Evolutionary conservation across 2,329 filamentous ascomycete genomes (phyloP), one percentile per base, ranked within the genome.

Genomic region (Penicillium sp.): DNA sequence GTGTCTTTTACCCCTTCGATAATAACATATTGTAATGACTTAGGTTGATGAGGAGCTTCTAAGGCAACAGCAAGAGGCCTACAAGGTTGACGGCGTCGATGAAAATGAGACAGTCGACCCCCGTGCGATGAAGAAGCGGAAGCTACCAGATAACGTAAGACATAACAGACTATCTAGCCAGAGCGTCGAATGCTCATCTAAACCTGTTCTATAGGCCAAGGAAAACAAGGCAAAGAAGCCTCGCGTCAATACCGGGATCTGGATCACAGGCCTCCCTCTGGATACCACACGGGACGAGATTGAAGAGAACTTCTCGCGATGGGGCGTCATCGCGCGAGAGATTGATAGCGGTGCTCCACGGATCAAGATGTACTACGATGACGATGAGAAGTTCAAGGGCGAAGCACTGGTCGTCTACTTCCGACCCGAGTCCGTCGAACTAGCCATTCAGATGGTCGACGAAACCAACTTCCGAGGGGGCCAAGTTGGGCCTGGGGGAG

Each of bases 321-420:
- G 86, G 71, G 93, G 93, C 61, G 90, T 98, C 66, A 93, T 99
- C 65, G 92, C 94, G 51, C 93, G 98, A 76, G 91, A 96, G 76
- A 93, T 96, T 65, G 93, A 97, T 71, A 92, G 88, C 69, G 90
- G 91, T 58, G 86, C 88, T 48, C 91, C 92, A 47, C 89, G 95
- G 39, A 94, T 99, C 78, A 98, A 96, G 79, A 86, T 99, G 76
- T 99, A 99, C 78, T 86, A 83, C 20, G 88, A 97, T 73, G 86
- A 90, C 1, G 78, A 88, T 1, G 95, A 92, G 20, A 85, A 87
- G 15, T 96, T 96, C 83, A 98, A 97, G 73, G 95, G 95, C 61
- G 93, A 98, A 73, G 93, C 91, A 2, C 83, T 99, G 35, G 82
- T 99, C 56, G 91, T 98, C 38, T 99, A 96, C 79, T 97, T 96